Conservation (phyloP, 176 grass and related monocot species). For the Carex parvula region DNA sequence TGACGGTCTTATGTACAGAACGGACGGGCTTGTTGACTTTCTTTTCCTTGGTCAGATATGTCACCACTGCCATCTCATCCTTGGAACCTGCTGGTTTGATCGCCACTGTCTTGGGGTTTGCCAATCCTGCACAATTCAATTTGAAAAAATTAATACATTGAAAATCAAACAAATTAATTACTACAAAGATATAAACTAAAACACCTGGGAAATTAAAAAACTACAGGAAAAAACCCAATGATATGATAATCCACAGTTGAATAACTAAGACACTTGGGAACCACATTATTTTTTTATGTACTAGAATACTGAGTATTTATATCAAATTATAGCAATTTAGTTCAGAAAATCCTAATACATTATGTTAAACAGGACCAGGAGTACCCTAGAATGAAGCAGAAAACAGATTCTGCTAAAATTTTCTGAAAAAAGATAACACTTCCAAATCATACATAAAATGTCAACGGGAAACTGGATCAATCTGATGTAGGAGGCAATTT, state of each 20-base stretch:
- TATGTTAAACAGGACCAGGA: neutral
- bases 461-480: neutral
- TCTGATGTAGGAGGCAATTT: too few relatives aligned
- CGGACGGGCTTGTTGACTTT: conserved; percentile 57
- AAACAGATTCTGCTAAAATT: neutral
- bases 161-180: neutral
- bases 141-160: neutral
- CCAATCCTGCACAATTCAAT: conserved; percentile 51
- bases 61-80: conserved; percentile 50
- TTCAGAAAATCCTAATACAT: too few relatives aligned
- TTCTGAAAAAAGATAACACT: neutral
- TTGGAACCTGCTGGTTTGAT: conserved; percentile 43
- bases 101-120: conserved; percentile 61
- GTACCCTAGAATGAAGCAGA: neutral
- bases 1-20: conserved; percentile 47
- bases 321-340: too few relatives aligned
- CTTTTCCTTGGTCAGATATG: conserved; percentile 68
- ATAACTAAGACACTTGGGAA: too few relatives aligned
- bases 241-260: too few relatives aligned
- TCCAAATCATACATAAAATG: neutral
- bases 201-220: neutral
- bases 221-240: neutral
- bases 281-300: too few relatives aligned
- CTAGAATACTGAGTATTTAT: too few relatives aligned
- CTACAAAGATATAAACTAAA: neutral